Evolutionary conservation across 202 grass and related monocot genomes (phyloP), one percentile per base, ranked within the genome.

Genomic region (Zoysia matrella): DNA sequence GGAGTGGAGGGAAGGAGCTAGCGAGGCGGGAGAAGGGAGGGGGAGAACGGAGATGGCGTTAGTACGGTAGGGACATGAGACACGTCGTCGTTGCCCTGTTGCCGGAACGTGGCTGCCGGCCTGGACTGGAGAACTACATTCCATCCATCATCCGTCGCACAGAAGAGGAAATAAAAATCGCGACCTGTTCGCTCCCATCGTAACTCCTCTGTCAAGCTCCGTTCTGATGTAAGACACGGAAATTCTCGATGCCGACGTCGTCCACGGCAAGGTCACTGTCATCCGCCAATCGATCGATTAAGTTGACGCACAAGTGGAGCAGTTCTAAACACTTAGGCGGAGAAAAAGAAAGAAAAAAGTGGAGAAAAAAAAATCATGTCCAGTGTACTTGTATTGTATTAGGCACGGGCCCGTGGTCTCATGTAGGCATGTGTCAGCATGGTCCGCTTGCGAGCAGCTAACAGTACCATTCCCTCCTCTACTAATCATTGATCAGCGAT

Each of bases 81-180:
- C 87, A 89, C 82, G 77, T 85, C 77, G 76, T 2, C 49, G 48
- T 12, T 75, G 14, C n/a, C 42, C 71, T 84, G 81, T 88, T 80
- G 64, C 63, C 39, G 4, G 66, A 74, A 62, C 5, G 65, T 43
- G 65, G 76, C 76, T 69, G 44, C 76, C 45, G 71, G 76, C 55
- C 43, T 36, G 16, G 72, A 52, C 49, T 8, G 39, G 66, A 41
- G 76, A 85, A 76, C 58, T 60, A 60, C 72, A 46, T 66, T 76
- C 77, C 62, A 30, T 63, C 11, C 58, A 12, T 64, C 60, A 18
- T 18, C 18, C 57, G 8, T 6, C 2, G 7, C 3, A 15, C 13
- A n/a, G 54, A n/a, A 18, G n/a, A 2, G 6, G 15, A 13, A 55
- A 15, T 14, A n/a, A 3, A n/a, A 60, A 60, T 60, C 58, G 36